phyloP scores from a whole-genome alignment of 352 stramenopile species.

The Peronosclerospora sorghi region DNA sequence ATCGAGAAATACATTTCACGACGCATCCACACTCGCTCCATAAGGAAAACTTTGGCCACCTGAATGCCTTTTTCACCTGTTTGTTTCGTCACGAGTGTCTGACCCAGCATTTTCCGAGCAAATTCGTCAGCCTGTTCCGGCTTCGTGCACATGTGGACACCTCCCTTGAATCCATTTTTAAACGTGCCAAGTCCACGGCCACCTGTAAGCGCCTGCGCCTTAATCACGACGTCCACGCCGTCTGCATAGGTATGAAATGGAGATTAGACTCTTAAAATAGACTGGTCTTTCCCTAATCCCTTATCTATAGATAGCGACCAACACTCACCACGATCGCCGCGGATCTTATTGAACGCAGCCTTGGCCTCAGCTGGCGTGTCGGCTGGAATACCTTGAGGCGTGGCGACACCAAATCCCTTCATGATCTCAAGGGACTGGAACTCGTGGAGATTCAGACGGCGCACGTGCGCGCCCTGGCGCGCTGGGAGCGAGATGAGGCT shows the following conservation, averaged over 20 bases:
- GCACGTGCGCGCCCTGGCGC: conserved; percentile 52
- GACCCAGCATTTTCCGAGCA: conserved; percentile 85
- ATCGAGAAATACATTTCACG: conserved; percentile 98
- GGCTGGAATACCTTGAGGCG: conserved; percentile 57
- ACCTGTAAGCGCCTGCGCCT: conserved; percentile 94
- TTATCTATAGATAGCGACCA: conserved; percentile 4
- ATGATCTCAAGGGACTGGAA: conserved; percentile 93
- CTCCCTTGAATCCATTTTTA: conserved; percentile 95
- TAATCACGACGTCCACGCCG: conserved; percentile 90
- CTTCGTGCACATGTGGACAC: conserved; percentile 94
- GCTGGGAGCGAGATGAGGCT: conserved; percentile 41
- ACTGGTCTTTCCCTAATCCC: not conserved
- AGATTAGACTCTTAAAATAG: not conserved
- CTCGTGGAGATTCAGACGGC: conserved; percentile 90
- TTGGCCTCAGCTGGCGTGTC: conserved; percentile 76
- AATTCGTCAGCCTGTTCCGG: conserved; percentile 70
- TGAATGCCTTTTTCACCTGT: conserved; percentile 81
- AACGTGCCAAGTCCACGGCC: conserved; percentile 93
- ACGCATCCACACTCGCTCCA: conserved; percentile 90
- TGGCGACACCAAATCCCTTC: conserved; percentile 78
- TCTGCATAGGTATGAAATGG: conserved; percentile 15
- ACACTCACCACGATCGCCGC: conserved; percentile 47
- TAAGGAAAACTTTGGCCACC: conserved; percentile 86
- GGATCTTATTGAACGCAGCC: conserved; percentile 71
- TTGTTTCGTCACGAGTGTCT: conserved; percentile 96